Percentiles rank a stretch among this genome's conserved stretches.
phyloP scores from a whole-genome alignment of 2,329 filamentous ascomycete genomes.

The Celoporthe dispersa region DNA sequence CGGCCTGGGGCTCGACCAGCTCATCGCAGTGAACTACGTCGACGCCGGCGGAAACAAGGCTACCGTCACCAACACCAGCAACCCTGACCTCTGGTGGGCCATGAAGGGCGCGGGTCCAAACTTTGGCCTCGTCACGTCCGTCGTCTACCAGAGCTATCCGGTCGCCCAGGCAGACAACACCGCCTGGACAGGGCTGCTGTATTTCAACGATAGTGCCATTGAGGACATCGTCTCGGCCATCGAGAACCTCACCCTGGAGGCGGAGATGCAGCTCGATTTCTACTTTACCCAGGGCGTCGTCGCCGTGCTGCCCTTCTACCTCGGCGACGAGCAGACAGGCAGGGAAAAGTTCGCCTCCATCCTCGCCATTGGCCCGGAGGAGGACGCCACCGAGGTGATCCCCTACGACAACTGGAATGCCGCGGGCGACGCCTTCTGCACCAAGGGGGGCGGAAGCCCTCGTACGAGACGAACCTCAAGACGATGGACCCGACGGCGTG shows the following conservation, averaged over 20 bases:
- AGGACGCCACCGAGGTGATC: conserved; percentile 35
- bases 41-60: neutral
- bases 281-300: conserved; percentile 12
- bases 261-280: conserved; percentile 21
- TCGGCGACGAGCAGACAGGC: conserved; percentile 39
- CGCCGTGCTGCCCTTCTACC: conserved; percentile 29
- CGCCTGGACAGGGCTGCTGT: conserved; percentile 42
- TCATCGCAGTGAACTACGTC: conserved; percentile 14
- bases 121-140: conserved; percentile 59
- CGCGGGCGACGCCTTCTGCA: conserved; percentile 43
- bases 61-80: conserved; percentile 39
- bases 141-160: conserved; percentile 52
- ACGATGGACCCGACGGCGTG: conserved; percentile 43
- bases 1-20: conserved; percentile 21
- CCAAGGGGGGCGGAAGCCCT: conserved; percentile 44
- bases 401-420: conserved; percentile 46
- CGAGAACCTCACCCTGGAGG: conserved; percentile 37
- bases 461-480: conserved; percentile 41
- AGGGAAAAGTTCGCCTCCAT: conserved; percentile 41
- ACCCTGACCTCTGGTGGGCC: conserved; percentile 58
- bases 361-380: conserved; percentile 39
- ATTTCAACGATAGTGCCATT: conserved; percentile 50
- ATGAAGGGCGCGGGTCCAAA: conserved; percentile 62
- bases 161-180: conserved; percentile 42
- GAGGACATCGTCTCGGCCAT: conserved; percentile 48